A percentile compares a stretch with the other conserved stretches of the same genome.
phyloP scores from a whole-genome alignment of 2,329 filamentous ascomycete genomes.

The Aspergillus fijiensis region DNA sequence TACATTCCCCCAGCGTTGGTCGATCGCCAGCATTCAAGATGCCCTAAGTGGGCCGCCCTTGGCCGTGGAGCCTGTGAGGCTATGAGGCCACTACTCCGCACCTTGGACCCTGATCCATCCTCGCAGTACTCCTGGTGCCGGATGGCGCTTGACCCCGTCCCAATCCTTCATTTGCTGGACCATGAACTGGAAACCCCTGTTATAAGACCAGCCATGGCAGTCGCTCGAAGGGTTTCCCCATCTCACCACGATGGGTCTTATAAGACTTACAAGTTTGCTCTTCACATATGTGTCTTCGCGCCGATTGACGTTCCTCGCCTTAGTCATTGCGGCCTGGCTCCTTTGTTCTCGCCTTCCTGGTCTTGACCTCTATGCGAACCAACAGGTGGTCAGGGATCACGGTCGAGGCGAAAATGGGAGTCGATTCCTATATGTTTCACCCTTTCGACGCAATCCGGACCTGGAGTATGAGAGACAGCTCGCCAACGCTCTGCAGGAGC shows the following conservation, averaged over 20 bases:
- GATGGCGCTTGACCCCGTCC: background rate
- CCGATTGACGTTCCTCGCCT: conserved; percentile 4
- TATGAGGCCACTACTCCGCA: background rate
- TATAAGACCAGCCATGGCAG: background rate
- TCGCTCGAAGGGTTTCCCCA: background rate
- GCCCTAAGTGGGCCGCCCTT: background rate
- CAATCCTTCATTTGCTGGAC: background rate
- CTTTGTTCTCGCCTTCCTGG: conserved; percentile 11
- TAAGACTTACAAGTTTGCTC: background rate
- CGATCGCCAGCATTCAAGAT: background rate
- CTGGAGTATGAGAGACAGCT: conserved; percentile 27
- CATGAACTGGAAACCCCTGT: background rate
- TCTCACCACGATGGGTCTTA: background rate
- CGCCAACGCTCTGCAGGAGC: conserved; percentile 22
- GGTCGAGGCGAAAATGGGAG: conserved; percentile 20
- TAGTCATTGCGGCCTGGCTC: conserved; percentile 11
- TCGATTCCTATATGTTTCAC: conserved; percentile 30
- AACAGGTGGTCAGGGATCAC: background rate
- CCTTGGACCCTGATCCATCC: background rate
- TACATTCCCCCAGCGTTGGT: background rate
- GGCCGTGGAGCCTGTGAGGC: background rate
- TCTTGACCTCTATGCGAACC: background rate
- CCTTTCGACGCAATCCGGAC: conserved; percentile 30
- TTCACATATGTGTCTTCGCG: background rate
- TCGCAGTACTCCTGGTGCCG: background rate